These are phyloP conservation scores for Hypoxylon sp. DNA, from an alignment of 2,329 filamentous ascomycete species.

Conservation along the genomic window DNA sequence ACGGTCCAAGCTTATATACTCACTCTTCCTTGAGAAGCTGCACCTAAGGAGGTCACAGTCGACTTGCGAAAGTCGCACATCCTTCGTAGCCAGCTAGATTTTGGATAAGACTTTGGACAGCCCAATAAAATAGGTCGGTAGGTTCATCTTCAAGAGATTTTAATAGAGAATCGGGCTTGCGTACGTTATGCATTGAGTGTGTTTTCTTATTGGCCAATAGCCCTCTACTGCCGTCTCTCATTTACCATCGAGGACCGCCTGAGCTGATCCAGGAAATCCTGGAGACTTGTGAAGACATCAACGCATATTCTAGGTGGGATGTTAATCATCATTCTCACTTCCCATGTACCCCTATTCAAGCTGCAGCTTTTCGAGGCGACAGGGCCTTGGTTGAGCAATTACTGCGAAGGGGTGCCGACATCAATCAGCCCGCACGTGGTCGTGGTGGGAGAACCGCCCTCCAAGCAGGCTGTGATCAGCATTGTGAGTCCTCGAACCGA, in stretches of 20 bases:
- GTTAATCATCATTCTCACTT: neutral
- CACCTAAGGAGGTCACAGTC: neutral
- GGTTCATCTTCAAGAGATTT: neutral
- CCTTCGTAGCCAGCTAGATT: neutral
- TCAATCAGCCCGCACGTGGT: slow-evolving; percentile 26
- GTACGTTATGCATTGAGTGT: neutral
- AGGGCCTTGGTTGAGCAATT: slow-evolving; percentile 19
- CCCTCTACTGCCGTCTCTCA: slow-evolving; percentile 15
- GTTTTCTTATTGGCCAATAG: neutral
- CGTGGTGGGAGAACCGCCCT: neutral
- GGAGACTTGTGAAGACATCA: slow-evolving; percentile 14
- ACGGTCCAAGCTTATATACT: neutral
- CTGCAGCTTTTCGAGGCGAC: slow-evolving; percentile 21
- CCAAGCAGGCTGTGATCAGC: slow-evolving; percentile 20
- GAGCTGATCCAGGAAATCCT: slow-evolving; percentile 18
- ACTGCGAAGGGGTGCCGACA: slow-evolving; percentile 27
- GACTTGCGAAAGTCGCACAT: neutral
- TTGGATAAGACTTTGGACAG: slow-evolving; percentile 26
- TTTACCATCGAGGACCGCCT: neutral
- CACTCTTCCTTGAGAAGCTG: neutral
- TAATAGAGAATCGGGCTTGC: neutral
- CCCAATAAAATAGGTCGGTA: neutral
- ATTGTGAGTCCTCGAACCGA: neutral
- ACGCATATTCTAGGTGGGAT: slow-evolving; percentile 15
- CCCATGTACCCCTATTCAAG: slow-evolving; percentile 23